Evolutionary conservation across 805 yeast genomes (phyloP), one percentile per base, ranked within the genome.

Genomic region (Nakazawaea laoshanensis): DNA sequence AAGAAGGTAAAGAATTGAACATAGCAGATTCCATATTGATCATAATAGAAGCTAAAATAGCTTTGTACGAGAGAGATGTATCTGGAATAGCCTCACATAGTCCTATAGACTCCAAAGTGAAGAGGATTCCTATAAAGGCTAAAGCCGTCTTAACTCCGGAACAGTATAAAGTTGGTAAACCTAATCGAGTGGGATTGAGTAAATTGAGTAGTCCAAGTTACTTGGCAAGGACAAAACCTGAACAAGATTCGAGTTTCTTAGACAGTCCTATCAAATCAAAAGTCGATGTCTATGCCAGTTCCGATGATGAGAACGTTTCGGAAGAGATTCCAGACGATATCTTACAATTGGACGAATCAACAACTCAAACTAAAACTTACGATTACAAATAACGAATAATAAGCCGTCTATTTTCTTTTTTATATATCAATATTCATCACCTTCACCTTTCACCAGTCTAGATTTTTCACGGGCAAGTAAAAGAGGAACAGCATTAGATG

Each of bases 401-500:
- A n/a, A n/a, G n/a, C n/a, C n/a, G n/a, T n/a, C n/a, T n/a, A n/a
- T n/a, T 9, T 24, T 24, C n/a, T 24, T 11, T 11, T 10, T 30
- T 21, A 36, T 15, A 30, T 23, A 13, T 30, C 22, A 24, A 17
- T 24, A 16, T n/a, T 10, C 16, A 16, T 12, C 23, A 9, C 10
- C 27, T 17, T 34, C 32, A 37, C 45, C 48, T 19, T 40, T 38
- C 17, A 32, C 32, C 13, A 42, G 36, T 37, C 49, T 45, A 18
- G 38, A 42, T 22, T 55, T 51, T 32, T 61, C 62, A 39, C 67
- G 57, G 50, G 62, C 65, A 50, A 70, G 67, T 45, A 74, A 44
- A 29, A 75, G 50, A 8, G 82, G 82, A 26, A 75, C 67, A 20
- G 76, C 75, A 50, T 74, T 74, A 9, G 80, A 70, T 4, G 74